These are phyloP conservation scores for Edaphochlamys debaryana DNA, from an alignment of 139 green algal species.

Conservation along the genomic window DNA sequence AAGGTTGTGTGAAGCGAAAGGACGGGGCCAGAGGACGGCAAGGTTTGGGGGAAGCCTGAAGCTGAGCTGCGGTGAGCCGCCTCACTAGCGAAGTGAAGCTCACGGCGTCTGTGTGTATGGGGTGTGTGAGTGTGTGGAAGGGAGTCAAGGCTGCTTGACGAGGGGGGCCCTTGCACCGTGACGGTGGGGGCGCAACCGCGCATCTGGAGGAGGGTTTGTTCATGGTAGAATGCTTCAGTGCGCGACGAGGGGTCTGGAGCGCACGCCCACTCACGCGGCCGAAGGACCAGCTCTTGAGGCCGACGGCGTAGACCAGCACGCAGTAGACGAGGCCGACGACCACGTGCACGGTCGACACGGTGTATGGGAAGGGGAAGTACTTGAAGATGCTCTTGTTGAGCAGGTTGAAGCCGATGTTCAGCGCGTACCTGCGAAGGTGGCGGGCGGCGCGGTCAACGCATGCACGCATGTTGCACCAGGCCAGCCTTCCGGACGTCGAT, in stretches of 20 bases:
- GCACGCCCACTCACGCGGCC: constrained; percentile 80
- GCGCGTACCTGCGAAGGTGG: constrained; percentile 79
- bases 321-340: constrained; percentile 92
- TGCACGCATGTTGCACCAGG: neutral
- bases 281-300: constrained; percentile 91
- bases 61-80: too few relatives aligned
- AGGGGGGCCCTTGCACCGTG: too few relatives aligned
- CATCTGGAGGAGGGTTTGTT: too few relatives aligned
- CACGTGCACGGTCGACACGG: constrained; percentile 92
- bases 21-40: too few relatives aligned
- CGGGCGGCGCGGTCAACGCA: neutral
- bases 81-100: too few relatives aligned
- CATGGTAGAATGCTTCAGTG: too few relatives aligned
- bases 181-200: too few relatives aligned
- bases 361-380: constrained; percentile 98
- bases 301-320: constrained; percentile 78
- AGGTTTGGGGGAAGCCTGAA: neutral
- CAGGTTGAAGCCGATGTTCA: constrained; percentile 99
- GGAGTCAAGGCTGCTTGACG: too few relatives aligned
- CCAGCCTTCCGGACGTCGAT: neutral
- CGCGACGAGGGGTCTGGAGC: too few relatives aligned
- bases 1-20: too few relatives aligned
- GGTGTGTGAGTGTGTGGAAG: too few relatives aligned
- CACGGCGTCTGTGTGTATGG: too few relatives aligned
- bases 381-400: constrained; percentile 99